Conservation (phyloP, 371 early-diverging fungal genomes). For the Globomyces sp. region DNA sequence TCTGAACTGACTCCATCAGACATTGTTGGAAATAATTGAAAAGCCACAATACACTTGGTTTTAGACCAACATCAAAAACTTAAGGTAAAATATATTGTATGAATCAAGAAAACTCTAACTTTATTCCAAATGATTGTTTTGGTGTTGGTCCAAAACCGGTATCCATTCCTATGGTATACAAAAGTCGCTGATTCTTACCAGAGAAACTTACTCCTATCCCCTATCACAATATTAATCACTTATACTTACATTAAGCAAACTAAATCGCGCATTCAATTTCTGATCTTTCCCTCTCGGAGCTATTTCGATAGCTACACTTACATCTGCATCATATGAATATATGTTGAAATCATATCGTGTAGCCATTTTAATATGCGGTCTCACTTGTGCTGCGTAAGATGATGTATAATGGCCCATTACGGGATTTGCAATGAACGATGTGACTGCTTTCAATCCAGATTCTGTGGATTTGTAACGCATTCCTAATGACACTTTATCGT, state of each 20-base stretch:
- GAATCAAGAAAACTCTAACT: constrained; percentile 31
- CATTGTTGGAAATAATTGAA: too few relatives aligned
- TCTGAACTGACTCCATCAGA: too few relatives aligned
- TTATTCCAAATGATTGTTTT: constrained; percentile 34
- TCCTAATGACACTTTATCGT: constrained; percentile 37
- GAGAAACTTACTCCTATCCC: constrained; percentile 38
- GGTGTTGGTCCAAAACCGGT: constrained; percentile 35
- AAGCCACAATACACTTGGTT: too few relatives aligned
- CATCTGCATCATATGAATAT: constrained; percentile 83
- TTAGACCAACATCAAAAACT: too few relatives aligned
- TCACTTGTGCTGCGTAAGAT: constrained; percentile 74
- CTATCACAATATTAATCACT: constrained; percentile 12
- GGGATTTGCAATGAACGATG: constrained; percentile 80
- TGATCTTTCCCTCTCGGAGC: constrained; percentile 28
- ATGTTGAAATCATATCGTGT: constrained; percentile 85
- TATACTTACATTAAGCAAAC: constrained; percentile 31
- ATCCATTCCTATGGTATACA: constrained; percentile 37
- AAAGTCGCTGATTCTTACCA: constrained; percentile 27
- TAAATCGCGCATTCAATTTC: constrained; percentile 33
- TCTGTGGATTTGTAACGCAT: constrained; percentile 22
- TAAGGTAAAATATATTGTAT: background rate
- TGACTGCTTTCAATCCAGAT: constrained; percentile 48
- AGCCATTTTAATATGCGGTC: constrained; percentile 65
- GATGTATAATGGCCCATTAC: constrained; percentile 84
- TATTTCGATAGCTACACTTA: constrained; percentile 77